Conservation (phyloP, 768 basidiomycete species). For the Galerina sulciceps region DNA sequence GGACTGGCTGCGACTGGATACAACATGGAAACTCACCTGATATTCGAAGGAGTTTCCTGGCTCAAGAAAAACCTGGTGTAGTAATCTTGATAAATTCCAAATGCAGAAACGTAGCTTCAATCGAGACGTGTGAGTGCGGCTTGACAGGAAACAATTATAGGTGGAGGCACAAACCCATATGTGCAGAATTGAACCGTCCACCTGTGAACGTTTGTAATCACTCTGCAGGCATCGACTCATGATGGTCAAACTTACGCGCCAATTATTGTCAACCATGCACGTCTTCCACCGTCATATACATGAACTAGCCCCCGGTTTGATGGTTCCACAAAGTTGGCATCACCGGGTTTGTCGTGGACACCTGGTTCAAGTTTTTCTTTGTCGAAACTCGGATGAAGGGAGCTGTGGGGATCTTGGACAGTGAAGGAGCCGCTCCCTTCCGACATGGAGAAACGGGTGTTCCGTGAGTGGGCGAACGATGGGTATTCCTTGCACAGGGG, state of each 20-base stretch:
- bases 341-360: neutral
- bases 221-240: neutral
- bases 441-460: conserved; percentile 6
- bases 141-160: neutral
- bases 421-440: conserved; percentile 14
- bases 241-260: conserved; percentile 41
- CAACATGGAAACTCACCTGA: conserved; percentile 33
- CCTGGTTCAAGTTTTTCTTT: conserved; percentile 3
- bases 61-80: conserved; percentile 44
- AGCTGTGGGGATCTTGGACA: conserved; percentile 1
- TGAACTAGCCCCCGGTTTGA: too few relatives aligned
- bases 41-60: conserved; percentile 45
- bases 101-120: conserved; percentile 45
- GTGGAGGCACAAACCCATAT: conserved; percentile 37
- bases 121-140: conserved; percentile 2
- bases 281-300: conserved; percentile 30
- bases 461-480: neutral
- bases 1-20: too few relatives aligned
- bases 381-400: conserved; percentile 8
- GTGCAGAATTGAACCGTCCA: conserved; percentile 52
- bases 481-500: neutral
- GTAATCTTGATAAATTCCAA: conserved; percentile 54
- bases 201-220: conserved; percentile 19
- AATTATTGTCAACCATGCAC: conserved; percentile 46
- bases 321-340: too few relatives aligned